phyloP scores from a whole-genome alignment of 192 early-diverging fungal species.

The Coemansia reversa region DNA sequence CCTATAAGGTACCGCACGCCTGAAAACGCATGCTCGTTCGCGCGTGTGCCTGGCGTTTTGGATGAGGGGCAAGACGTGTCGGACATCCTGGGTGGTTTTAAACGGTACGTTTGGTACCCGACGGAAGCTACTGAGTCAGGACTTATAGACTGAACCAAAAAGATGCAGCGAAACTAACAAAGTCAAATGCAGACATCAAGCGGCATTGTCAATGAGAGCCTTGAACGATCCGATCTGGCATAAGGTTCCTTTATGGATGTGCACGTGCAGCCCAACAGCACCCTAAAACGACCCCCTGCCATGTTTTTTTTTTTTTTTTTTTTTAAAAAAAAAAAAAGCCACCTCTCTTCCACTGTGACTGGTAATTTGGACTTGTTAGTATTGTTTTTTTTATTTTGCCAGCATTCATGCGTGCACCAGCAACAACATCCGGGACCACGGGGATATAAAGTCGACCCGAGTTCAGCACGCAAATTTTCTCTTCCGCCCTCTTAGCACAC shows the following conservation, averaged over 20 bases:
- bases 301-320: slow-evolving; percentile 5
- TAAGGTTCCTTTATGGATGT: slow-evolving; percentile 3
- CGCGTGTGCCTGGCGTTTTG: neutral
- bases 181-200: too few species aligned
- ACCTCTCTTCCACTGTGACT: neutral
- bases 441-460: neutral
- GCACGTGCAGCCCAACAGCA: slow-evolving; percentile 2
- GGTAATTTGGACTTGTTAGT: neutral
- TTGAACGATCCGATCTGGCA: neutral
- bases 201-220: neutral
- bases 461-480: too few species aligned
- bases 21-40: slow-evolving; percentile 50
- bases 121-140: neutral
- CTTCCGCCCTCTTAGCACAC: neutral
- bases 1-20: slow-evolving; percentile 75
- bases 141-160: neutral
- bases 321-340: neutral
- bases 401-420: neutral
- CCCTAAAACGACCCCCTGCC: neutral
- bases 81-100: neutral
- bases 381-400: neutral
- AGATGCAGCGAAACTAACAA: neutral
- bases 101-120: neutral
- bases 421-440: neutral
- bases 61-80: neutral